Conservation (phyloP, 2,329 filamentous ascomycete species). For the Colletotrichum navitas region DNA sequence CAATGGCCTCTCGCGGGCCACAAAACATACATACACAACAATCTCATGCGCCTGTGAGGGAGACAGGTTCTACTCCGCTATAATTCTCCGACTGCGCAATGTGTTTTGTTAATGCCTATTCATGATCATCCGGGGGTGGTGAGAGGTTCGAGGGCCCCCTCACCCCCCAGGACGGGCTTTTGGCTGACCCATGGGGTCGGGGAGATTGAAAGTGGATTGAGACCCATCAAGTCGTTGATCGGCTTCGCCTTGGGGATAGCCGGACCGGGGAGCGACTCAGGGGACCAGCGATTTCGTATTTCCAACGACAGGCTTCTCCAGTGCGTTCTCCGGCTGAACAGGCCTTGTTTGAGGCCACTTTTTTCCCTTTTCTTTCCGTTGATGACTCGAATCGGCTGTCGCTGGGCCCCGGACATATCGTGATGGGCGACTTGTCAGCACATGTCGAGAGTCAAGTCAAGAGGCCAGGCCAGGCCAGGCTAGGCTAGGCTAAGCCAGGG, state of each 20-base stretch:
- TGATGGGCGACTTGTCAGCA: slow-evolving; percentile 12
- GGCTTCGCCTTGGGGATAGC: background rate
- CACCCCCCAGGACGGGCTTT: background rate
- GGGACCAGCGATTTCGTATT: slow-evolving; percentile 19
- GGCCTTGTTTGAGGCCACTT: background rate
- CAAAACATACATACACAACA: background rate
- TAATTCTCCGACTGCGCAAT: slow-evolving; percentile 40
- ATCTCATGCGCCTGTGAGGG: slow-evolving; percentile 18
- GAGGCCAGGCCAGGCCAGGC: background rate
- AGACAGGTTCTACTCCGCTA: background rate
- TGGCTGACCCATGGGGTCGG: background rate
- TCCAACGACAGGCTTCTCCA: slow-evolving; percentile 4
- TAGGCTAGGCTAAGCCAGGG: background rate
- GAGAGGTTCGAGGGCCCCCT: slow-evolving; percentile 1
- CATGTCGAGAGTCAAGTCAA: slow-evolving; percentile 10
- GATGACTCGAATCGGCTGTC: slow-evolving; percentile 3
- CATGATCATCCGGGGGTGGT: slow-evolving; percentile 1
- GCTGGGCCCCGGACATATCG: slow-evolving; percentile 7
- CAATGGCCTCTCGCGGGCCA: background rate
- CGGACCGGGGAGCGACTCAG: slow-evolving; percentile 21
- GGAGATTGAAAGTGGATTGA: slow-evolving; percentile 33
- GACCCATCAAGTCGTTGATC: slow-evolving; percentile 1
- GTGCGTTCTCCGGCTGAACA: background rate
- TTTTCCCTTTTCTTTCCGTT: background rate
- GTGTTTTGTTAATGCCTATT: background rate